phyloP scores from a whole-genome alignment of 768 basidiomycete genomes.

The Phlebiopsis gigantea region DNA sequence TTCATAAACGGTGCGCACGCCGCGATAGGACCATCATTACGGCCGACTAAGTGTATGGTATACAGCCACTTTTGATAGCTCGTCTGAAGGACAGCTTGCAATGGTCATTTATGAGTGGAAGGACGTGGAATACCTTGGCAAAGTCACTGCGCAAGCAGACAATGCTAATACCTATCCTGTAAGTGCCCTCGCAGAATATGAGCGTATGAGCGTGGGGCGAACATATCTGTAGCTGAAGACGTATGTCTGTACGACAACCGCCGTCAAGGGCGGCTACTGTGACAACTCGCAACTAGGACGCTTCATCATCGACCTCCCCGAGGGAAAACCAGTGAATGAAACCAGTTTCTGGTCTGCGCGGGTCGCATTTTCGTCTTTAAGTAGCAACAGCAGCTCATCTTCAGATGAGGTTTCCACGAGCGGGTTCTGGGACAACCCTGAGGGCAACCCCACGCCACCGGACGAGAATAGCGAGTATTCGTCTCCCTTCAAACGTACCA shows the following conservation, averaged over 20 bases:
- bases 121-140: constrained; percentile 82
- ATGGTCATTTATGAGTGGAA: constrained; percentile 96
- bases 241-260: constrained; percentile 87
- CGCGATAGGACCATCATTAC: constrained; percentile 5
- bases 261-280: constrained; percentile 71
- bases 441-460: constrained; percentile 53
- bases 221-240: constrained; percentile 67
- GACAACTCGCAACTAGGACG: constrained; percentile 64
- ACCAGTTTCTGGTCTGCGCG: constrained; percentile 89
- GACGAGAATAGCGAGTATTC: constrained; percentile 40
- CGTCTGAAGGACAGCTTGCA: constrained; percentile 83
- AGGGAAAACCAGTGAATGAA: constrained; percentile 52
- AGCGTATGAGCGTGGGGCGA: constrained; percentile 11
- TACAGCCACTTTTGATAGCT: constrained; percentile 69
- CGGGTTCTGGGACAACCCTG: constrained; percentile 55
- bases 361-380: constrained; percentile 49
- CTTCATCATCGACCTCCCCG: constrained; percentile 81
- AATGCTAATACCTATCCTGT: constrained; percentile 59
- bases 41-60: constrained; percentile 16
- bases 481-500: constrained; percentile 44
- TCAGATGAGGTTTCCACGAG: constrained; percentile 21
- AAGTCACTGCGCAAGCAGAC: constrained; percentile 47
- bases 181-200: constrained; percentile 29
- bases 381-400: constrained; percentile 17
- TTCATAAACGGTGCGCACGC: constrained; percentile 73